These are phyloP conservation scores for Solanum etuberosum DNA, from an alignment of 257 asterid species.

Conservation along the genomic window DNA sequence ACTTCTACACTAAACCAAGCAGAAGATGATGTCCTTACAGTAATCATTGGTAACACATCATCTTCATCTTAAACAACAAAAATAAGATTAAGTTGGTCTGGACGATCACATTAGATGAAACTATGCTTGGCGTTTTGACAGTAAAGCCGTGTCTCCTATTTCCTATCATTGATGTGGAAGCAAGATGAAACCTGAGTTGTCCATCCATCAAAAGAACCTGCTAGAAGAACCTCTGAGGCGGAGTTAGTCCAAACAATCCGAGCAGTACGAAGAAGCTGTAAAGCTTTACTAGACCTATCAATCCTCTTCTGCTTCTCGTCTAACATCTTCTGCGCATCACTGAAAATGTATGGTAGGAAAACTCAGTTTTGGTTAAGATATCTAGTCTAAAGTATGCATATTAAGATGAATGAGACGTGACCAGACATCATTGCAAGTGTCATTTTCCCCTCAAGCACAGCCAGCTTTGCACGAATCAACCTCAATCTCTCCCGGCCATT, in stretches of 20 bases:
- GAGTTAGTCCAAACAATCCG: constrained; percentile 59
- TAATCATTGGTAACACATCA: neutral
- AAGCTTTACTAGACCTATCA: constrained; percentile 36
- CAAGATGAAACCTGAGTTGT: constrained; percentile 58
- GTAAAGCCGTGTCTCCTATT: neutral
- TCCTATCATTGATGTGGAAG: neutral
- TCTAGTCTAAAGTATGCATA: neutral
- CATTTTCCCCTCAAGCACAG: constrained; percentile 81
- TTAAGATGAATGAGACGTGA: neutral
- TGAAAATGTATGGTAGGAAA: constrained; percentile 9
- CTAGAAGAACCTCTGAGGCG: constrained; percentile 70
- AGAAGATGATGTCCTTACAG: neutral
- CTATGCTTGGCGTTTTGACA: neutral
- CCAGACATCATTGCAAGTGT: constrained; percentile 50
- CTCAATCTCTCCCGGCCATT: constrained; percentile 51
- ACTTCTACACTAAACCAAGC: neutral
- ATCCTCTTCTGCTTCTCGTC: constrained; percentile 54
- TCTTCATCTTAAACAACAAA: neutral
- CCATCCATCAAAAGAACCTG: constrained; percentile 94
- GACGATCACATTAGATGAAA: neutral
- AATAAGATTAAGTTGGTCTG: neutral
- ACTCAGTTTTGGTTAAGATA: neutral
- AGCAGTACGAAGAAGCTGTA: constrained; percentile 58
- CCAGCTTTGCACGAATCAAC: constrained; percentile 60
- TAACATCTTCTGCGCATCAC: constrained; percentile 48